These are phyloP conservation scores for Aureobasidium sp. DNA, from an alignment of 2,329 filamentous ascomycete genomes.

Conservation along the genomic window DNA sequence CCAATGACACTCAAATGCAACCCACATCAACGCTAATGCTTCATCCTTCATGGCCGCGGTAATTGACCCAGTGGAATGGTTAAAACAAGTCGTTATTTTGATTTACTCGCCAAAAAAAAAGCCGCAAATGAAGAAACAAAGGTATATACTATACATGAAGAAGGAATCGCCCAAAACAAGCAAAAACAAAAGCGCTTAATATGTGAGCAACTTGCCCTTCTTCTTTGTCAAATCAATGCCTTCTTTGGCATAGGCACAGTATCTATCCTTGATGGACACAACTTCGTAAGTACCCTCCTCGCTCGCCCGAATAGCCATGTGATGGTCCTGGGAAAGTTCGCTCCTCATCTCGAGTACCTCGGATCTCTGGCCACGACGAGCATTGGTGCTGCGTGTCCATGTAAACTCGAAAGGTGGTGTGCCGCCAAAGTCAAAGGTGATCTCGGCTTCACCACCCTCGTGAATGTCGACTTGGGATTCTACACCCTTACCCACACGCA, in stretches of 20 bases:
- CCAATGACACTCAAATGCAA: no score
- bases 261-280: constrained; percentile 88
- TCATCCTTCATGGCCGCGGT: no score
- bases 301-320: constrained; percentile 73
- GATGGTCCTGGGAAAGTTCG: constrained; percentile 74
- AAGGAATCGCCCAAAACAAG: neutral
- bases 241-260: constrained; percentile 78
- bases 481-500: constrained; percentile 78
- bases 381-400: constrained; percentile 85
- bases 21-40: no score
- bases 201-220: constrained; percentile 29
- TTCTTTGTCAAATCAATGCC: constrained; percentile 39
- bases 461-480: constrained; percentile 86
- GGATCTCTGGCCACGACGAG: constrained; percentile 67
- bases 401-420: constrained; percentile 97
- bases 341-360: constrained; percentile 85
- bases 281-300: constrained; percentile 98
- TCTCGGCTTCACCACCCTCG: constrained; percentile 88
- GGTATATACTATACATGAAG: constrained; percentile 10
- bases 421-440: constrained; percentile 91
- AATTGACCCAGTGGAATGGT: neutral
- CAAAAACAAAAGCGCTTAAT: constrained; percentile 21
- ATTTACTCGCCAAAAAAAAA: neutral
- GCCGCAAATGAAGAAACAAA: neutral
- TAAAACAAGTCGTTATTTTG: neutral